Evolutionary conservation across 192 early-diverging fungal species (phyloP).

Genomic region (Jimgerdemannia flammicorona): DNA sequence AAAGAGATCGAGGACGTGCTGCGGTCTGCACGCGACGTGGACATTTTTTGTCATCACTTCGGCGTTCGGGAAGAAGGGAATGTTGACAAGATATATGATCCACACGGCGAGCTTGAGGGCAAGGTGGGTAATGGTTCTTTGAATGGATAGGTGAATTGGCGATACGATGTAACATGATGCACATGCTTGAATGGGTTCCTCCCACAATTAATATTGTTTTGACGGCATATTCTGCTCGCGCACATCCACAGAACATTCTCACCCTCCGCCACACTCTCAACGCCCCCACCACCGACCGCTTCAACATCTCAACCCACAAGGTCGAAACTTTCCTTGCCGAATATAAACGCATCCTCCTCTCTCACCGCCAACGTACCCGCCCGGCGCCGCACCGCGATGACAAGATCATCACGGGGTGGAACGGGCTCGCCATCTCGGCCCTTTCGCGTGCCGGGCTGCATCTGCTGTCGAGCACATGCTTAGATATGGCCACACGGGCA

Average conservation of each 20-base stretch:
- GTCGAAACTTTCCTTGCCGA: background rate
- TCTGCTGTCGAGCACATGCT: background rate
- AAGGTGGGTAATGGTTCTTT: conserved; percentile 30
- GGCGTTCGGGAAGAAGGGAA: conserved; percentile 50
- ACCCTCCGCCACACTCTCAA: background rate
- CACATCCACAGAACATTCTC: background rate
- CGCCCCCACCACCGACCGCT: background rate
- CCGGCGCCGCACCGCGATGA: background rate
- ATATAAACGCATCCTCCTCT: background rate
- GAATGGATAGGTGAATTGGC: too few species aligned
- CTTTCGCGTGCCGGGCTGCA: background rate
- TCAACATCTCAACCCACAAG: background rate
- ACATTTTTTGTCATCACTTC: conserved; percentile 47
- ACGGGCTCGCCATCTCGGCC: background rate
- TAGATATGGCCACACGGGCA: background rate
- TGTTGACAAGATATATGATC: conserved; percentile 44
- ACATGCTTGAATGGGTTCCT: background rate
- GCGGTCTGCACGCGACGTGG: conserved; percentile 18
- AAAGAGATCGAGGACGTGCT: conserved; percentile 41
- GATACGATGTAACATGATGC: background rate
- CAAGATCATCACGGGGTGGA: background rate
- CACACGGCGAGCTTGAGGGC: conserved; percentile 48
- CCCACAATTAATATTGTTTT: too few species aligned
- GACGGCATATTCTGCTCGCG: too few species aligned
- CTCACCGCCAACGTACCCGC: background rate